These are phyloP conservation scores for Elongisporangium prolatum DNA, from an alignment of 352 stramenopile species.

Conservation along the genomic window DNA sequence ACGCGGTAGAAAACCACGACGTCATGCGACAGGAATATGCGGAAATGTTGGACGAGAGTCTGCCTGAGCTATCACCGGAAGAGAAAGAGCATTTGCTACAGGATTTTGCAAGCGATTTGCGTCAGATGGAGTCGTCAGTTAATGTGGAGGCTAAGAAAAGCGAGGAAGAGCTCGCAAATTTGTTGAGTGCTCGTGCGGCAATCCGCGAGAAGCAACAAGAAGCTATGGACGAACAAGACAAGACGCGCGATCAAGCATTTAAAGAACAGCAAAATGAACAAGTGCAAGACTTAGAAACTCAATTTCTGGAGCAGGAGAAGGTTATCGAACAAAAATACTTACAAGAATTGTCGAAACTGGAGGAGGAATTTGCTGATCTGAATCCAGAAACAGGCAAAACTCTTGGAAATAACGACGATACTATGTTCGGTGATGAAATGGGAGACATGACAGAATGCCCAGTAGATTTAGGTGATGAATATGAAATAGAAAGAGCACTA, in stretches of 20 bases:
- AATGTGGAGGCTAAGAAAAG: slow-evolving; percentile 46
- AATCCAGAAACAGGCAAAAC: slow-evolving; percentile 16
- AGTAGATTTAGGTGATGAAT: not conserved
- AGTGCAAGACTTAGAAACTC: slow-evolving; percentile 23
- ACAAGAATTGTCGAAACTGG: slow-evolving; percentile 34
- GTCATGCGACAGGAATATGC: slow-evolving; percentile 36
- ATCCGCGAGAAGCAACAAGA: slow-evolving; percentile 20
- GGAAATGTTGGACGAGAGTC: slow-evolving; percentile 29
- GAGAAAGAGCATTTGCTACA: slow-evolving; percentile 45
- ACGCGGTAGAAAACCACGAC: slow-evolving; percentile 13
- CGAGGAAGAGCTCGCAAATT: slow-evolving; percentile 30
- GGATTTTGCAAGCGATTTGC: slow-evolving; percentile 48
- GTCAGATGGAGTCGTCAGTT: slow-evolving; percentile 33
- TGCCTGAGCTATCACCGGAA: slow-evolving; percentile 32
- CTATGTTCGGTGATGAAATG: slow-evolving; percentile 5
- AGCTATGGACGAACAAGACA: slow-evolving; percentile 16
- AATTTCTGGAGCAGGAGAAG: slow-evolving; percentile 40
- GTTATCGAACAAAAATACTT: slow-evolving; percentile 56
- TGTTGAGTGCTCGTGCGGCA: slow-evolving; percentile 24
- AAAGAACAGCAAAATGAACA: slow-evolving; percentile 23
- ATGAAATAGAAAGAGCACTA: not conserved
- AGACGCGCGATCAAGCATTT: slow-evolving; percentile 17
- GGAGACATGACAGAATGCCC: slow-evolving; percentile 6
- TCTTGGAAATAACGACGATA: slow-evolving; percentile 14
- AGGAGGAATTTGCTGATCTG: slow-evolving; percentile 37